Percentiles rank a stretch among this genome's conserved stretches.
phyloP scores from a whole-genome alignment of 192 early-diverging fungal species.

The Thoreauomyces humboldtii region DNA sequence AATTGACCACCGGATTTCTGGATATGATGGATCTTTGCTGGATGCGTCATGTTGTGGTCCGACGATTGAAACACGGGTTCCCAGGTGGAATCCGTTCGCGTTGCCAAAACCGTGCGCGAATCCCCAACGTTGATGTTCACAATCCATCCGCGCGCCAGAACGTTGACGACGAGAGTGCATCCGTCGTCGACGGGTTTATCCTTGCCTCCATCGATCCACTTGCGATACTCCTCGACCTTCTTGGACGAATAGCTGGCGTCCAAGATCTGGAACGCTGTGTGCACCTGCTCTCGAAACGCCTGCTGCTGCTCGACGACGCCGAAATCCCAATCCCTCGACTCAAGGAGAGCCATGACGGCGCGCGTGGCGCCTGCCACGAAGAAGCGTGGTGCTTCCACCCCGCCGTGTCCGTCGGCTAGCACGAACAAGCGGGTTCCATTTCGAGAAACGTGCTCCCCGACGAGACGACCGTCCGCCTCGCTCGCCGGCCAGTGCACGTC shows the following conservation, averaged over 20 bases:
- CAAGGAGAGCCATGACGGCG: conserved; percentile 30
- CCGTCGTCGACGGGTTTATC: conserved; percentile 50
- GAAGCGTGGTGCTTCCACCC: conserved; percentile 48
- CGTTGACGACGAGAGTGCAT: conserved; percentile 54
- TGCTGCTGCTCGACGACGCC: conserved; percentile 19
- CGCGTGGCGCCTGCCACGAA: conserved; percentile 40
- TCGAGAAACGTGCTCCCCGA: not conserved
- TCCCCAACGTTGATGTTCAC: conserved; percentile 63
- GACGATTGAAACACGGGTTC: conserved; percentile 39
- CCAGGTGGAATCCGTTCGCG: conserved; percentile 29
- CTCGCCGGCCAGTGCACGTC: conserved; percentile 51
- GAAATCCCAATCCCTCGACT: conserved; percentile 46
- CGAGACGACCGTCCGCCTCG: conserved; percentile 8
- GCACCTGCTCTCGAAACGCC: conserved; percentile 32
- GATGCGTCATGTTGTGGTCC: conserved; percentile 63
- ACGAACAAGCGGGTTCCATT: conserved; percentile 38
- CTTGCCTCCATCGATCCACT: conserved; percentile 40
- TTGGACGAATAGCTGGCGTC: conserved; percentile 49
- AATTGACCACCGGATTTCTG: conserved; percentile 50
- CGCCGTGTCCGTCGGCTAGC: conserved; percentile 63
- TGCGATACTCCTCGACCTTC: conserved; percentile 51
- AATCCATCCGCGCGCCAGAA: conserved; percentile 45
- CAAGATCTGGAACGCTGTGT: conserved; percentile 38
- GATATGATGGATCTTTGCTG: conserved; percentile 54
- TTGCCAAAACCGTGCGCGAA: conserved; percentile 40